Base-by-base conservation (phyloP, 2,329 filamentous ascomycete genomes). In the Trichophyton schoenleinii region DNA sequence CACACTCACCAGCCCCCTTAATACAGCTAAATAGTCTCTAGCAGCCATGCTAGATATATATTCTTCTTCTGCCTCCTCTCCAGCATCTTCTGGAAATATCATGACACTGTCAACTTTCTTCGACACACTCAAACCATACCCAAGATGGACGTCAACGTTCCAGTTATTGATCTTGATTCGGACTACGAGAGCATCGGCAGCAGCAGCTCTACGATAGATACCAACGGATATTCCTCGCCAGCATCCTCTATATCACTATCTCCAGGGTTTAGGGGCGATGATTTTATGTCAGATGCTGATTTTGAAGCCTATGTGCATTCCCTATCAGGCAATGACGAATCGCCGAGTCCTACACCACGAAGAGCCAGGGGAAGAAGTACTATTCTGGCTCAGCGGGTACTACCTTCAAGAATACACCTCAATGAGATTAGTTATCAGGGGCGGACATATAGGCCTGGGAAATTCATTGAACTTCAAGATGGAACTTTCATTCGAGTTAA, bases 401-500 rank as follows among this genome's bases (percentile, higher is more conserved):
- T 20, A 6, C n/a, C 44, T 22, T 7, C 44, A 2, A 20, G 20
- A 20, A 48, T 2, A 4, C 18, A 7, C 20, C 2, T 48, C 7
- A 44, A 62, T 0, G 63, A 72, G 15, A 60, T 61, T 1, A 53
- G 44, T 15, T 34, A 67, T 1, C 60, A 67, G 1, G 67, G 67
- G 0, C 68, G 69, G 15, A 52, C 67, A 0, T 72, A 72, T 59
- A 66, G 62, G 11, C 25, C 61, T 1, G 70, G 70, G 0, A 70
- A 71, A 58, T 71, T 70, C 0, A 66, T 78, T 1, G 72, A 78
- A 60, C 66, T 78, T 0, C 46, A 64, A 0, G 70, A 77, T 53
- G 69, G 68, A 0, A 68, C 71, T 0, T 81, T 79, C 55, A 62
- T 80, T 1, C 70, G 70, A 0, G 75, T 81, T 3, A 63, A 65